Percentiles rank a stretch among this genome's conserved stretches.
These are phyloP conservation scores for Phytophthora citricola DNA, from an alignment of 352 stramenopile species.

Conservation along the genomic window DNA sequence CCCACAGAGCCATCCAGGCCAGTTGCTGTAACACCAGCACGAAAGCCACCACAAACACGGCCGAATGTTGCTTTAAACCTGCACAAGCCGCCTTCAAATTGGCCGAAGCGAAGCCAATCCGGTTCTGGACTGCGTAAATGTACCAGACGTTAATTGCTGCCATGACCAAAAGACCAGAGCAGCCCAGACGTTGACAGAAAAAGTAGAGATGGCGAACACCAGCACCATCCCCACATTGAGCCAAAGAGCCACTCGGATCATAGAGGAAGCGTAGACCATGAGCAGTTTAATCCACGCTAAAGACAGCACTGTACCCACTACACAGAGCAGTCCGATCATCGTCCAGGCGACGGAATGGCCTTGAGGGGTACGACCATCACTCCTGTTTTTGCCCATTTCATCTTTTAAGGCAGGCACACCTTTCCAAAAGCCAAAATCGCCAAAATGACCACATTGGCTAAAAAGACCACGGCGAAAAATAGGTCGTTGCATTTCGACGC, in stretches of 20 bases:
- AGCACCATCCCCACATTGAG: slow-evolving; percentile 81
- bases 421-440: slow-evolving; percentile 68
- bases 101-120: slow-evolving; percentile 84
- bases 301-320: slow-evolving; percentile 60
- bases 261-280: slow-evolving; percentile 73
- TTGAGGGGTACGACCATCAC: slow-evolving; percentile 28
- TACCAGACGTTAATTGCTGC: slow-evolving; percentile 87
- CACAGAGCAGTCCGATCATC: slow-evolving; percentile 59
- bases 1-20: slow-evolving; percentile 79
- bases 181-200: slow-evolving; percentile 70
- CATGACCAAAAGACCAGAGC: slow-evolving; percentile 63
- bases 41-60: slow-evolving; percentile 73
- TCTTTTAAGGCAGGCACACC: slow-evolving; percentile 64
- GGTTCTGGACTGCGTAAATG: slow-evolving; percentile 80
- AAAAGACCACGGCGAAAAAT: slow-evolving; percentile 77
- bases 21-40: slow-evolving; percentile 76
- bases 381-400: slow-evolving; percentile 37
- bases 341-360: slow-evolving; percentile 62
- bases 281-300: slow-evolving; percentile 81
- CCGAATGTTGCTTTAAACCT: slow-evolving; percentile 58
- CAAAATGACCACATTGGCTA: slow-evolving; percentile 66
- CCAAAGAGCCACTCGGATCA: slow-evolving; percentile 86
- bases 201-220: slow-evolving; percentile 64
- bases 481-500: slow-evolving; percentile 77
- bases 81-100: slow-evolving; percentile 81